phyloP scores from a whole-genome alignment of 192 early-diverging fungal genomes.

The Podila epicladia region DNA sequence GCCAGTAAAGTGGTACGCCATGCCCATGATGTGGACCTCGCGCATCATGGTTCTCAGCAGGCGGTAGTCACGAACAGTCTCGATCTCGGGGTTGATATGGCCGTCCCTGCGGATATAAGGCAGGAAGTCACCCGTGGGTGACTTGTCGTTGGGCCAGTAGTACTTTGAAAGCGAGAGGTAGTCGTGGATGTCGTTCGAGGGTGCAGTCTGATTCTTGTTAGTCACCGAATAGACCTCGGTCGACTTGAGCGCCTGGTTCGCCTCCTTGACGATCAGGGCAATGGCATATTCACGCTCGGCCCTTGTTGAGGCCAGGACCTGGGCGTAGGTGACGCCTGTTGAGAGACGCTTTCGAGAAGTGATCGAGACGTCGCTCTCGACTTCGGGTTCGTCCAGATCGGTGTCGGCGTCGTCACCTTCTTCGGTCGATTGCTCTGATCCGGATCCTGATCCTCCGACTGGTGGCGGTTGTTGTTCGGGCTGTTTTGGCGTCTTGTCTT shows the following conservation, averaged over 20 bases:
- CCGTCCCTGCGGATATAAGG: constrained; percentile 65
- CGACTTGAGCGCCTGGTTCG: constrained; percentile 42
- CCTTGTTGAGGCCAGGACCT: constrained; percentile 31
- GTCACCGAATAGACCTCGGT: constrained; percentile 61
- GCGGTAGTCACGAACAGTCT: constrained; percentile 52
- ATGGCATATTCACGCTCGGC: constrained; percentile 41
- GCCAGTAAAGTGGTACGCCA: constrained; percentile 65
- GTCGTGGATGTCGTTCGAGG: constrained; percentile 62
- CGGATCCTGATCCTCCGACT: constrained; percentile 17
- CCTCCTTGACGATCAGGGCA: constrained; percentile 38
- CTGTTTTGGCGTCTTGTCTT: neutral
- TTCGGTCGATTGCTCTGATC: constrained; percentile 2
- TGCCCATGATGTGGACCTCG: constrained; percentile 55
- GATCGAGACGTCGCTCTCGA: neutral
- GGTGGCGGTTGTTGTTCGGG: neutral
- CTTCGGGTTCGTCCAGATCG: neutral
- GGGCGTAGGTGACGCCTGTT: constrained; percentile 23
- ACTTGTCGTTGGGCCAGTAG: constrained; percentile 62
- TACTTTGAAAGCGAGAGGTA: constrained; percentile 67
- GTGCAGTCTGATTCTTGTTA: constrained; percentile 55
- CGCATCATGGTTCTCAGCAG: constrained; percentile 50
- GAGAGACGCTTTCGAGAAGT: constrained; percentile 11
- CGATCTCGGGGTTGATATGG: constrained; percentile 63
- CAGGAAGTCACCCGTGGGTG: constrained; percentile 31
- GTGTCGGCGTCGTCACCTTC: neutral